Evolutionary conservation across 306 rosid species (phyloP).

Genomic region (Vigna unguiculata): DNA sequence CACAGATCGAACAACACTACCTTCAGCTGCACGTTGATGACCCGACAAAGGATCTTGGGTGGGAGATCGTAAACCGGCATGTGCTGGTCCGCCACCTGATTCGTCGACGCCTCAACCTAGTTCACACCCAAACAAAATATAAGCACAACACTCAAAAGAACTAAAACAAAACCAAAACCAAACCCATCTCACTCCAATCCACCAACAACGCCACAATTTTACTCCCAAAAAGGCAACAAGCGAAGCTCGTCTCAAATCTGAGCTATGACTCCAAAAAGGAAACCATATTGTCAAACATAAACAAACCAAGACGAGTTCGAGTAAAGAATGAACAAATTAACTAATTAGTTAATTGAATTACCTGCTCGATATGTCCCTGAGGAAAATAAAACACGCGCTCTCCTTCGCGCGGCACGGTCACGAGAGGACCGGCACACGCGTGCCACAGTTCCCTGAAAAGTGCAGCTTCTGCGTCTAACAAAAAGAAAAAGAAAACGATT

Average conservation of each 20-base stretch:
- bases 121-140: conserved; percentile 6
- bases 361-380: conserved; percentile 96
- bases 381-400: conserved; percentile 90
- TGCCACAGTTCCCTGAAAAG: conserved; percentile 93
- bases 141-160: not conserved
- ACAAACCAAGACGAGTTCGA: not conserved
- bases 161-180: not conserved
- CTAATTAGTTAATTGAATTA: conserved; percentile 26
- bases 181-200: conserved; percentile 9
- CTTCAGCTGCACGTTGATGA: conserved; percentile 79
- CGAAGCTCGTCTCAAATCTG: conserved; percentile 20
- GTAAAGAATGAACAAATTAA: not conserved
- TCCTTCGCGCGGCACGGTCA: conserved; percentile 75
- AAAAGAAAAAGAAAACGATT: not conserved
- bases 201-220: not conserved
- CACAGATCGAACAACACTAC: conserved; percentile 49
- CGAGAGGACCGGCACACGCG: conserved; percentile 97
- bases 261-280: conserved; percentile 18
- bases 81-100: conserved; percentile 88
- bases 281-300: not conserved
- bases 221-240: not conserved
- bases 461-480: conserved; percentile 74
- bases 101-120: conserved; percentile 94
- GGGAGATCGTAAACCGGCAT: conserved; percentile 87
- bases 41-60: conserved; percentile 79